Conservation (phyloP, 2,329 filamentous ascomycete species). For the Pseudocercospora crystallina region DNA sequence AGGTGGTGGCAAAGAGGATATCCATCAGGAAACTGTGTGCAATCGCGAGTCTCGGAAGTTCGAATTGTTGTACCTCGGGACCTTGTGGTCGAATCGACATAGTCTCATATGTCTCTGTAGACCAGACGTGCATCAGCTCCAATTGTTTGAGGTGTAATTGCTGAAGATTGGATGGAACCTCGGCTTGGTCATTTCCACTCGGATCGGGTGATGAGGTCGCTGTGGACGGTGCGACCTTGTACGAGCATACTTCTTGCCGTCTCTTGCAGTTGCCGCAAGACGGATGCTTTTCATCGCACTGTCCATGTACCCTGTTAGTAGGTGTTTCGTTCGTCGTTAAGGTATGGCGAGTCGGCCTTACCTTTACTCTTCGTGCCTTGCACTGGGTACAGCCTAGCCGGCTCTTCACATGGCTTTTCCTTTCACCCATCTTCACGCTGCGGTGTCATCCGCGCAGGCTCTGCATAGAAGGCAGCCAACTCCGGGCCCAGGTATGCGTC, state of each 20-base stretch:
- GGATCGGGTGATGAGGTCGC: slow-evolving; percentile 14
- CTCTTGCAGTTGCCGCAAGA: slow-evolving; percentile 22
- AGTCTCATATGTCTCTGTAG: slow-evolving; percentile 19
- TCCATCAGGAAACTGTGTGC: slow-evolving; percentile 23
- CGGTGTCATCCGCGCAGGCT: not conserved
- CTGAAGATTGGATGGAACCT: slow-evolving; percentile 1
- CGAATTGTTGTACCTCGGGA: slow-evolving; percentile 10
- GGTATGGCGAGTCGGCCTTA: slow-evolving; percentile 5
- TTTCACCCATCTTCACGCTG: slow-evolving; percentile 11
- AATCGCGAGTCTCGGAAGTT: slow-evolving; percentile 22
- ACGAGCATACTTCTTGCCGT: slow-evolving; percentile 26
- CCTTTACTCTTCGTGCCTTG: slow-evolving; percentile 31
- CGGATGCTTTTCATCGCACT: slow-evolving; percentile 24
- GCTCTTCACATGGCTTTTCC: slow-evolving; percentile 27
- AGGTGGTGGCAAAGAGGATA: slow-evolving; percentile 25
- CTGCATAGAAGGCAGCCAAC: too few relatives aligned
- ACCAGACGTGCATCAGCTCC: slow-evolving; percentile 27
- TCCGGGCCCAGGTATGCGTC: too few relatives aligned
- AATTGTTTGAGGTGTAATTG: slow-evolving; percentile 22
- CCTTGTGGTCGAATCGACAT: slow-evolving; percentile 10
- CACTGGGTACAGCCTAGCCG: slow-evolving; percentile 29
- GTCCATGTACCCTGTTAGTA: not conserved
- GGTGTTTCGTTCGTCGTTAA: not conserved
- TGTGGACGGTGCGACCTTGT: slow-evolving; percentile 15
- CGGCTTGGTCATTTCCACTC: slow-evolving; percentile 7